Evolutionary conservation across 2,329 filamentous ascomycete genomes (phyloP).

Genomic region (Arthrobotrys iridis): DNA sequence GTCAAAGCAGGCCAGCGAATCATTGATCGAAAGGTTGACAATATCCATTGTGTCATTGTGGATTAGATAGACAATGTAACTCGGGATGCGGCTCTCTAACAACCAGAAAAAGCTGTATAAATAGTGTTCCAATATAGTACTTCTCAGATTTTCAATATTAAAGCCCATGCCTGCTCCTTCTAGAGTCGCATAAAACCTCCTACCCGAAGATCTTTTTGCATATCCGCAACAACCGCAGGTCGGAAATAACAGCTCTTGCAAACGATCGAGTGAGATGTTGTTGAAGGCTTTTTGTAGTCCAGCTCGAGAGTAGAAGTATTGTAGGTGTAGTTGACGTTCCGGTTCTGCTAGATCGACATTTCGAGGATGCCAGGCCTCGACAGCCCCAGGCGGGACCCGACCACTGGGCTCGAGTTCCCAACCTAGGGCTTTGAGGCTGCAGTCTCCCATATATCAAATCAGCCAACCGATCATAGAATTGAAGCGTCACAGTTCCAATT

Average conservation of each 20-base stretch:
- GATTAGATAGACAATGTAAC: conserved; percentile 5
- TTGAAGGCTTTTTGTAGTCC: neutral
- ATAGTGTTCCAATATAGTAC: neutral
- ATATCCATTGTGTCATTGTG: neutral
- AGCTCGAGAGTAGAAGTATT: neutral
- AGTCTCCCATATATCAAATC: too few species aligned
- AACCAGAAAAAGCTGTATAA: neutral
- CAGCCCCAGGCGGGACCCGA: too few species aligned
- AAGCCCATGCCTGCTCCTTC: too few species aligned
- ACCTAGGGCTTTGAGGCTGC: too few species aligned
- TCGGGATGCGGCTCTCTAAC: neutral
- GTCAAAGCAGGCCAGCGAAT: neutral
- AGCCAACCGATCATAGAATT: too few species aligned
- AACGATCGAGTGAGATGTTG: neutral
- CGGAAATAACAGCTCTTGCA: neutral
- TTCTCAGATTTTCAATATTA: too few species aligned
- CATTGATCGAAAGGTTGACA: neutral
- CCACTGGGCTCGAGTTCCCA: too few species aligned
- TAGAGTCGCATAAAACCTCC: too few species aligned
- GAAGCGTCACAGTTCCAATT: too few species aligned
- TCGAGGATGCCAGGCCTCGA: neutral
- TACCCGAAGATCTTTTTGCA: too few species aligned
- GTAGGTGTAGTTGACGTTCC: neutral
- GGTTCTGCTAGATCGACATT: too few species aligned
- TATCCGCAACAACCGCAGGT: neutral